These are phyloP conservation scores for Alnus glutinosa DNA, from an alignment of 306 rosid species.

Conservation along the genomic window DNA sequence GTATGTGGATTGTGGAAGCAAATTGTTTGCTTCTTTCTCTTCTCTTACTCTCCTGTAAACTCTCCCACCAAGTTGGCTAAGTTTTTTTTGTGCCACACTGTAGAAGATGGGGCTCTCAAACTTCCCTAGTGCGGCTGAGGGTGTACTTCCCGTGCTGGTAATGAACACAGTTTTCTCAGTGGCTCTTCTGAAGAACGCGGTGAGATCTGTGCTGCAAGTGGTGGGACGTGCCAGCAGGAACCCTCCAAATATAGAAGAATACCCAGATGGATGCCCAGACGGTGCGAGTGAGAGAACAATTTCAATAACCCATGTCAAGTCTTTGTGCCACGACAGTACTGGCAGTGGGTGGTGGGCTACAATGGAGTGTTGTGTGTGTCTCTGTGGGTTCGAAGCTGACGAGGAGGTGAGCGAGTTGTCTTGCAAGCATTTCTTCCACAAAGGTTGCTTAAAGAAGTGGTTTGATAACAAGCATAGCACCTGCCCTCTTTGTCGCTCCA, in stretches of 20 bases:
- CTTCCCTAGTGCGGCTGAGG: conserved; percentile 55
- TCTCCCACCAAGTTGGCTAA: too few relatives aligned
- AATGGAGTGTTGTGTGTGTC: conserved; percentile 75
- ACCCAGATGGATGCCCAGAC: conserved; percentile 23
- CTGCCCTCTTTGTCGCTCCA: conserved; percentile 85
- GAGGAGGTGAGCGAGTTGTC: conserved; percentile 78
- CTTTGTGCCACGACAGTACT: conserved; percentile 29
- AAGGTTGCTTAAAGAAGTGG: conserved; percentile 75
- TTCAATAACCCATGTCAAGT: conserved; percentile 51
- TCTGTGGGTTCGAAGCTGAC: conserved; percentile 62
- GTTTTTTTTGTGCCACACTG: too few relatives aligned
- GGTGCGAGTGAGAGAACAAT: conserved; percentile 43
- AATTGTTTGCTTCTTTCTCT: too few relatives aligned
- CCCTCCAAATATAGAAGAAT: conserved; percentile 26
- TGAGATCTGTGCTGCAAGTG: conserved; percentile 58
- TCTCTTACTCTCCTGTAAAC: neutral
- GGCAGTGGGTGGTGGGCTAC: neutral
- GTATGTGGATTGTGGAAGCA: too few relatives aligned
- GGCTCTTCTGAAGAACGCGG: conserved; percentile 58
- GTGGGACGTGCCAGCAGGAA: conserved; percentile 25
- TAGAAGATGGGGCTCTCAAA: conserved; percentile 69
- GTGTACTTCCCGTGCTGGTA: conserved; percentile 59
- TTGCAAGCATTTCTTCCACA: conserved; percentile 84
- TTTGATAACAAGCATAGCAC: conserved; percentile 55
- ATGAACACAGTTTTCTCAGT: conserved; percentile 64